These are phyloP conservation scores for Salix koriyanagi DNA, from an alignment of 345 rosid species.

Conservation along the genomic window DNA sequence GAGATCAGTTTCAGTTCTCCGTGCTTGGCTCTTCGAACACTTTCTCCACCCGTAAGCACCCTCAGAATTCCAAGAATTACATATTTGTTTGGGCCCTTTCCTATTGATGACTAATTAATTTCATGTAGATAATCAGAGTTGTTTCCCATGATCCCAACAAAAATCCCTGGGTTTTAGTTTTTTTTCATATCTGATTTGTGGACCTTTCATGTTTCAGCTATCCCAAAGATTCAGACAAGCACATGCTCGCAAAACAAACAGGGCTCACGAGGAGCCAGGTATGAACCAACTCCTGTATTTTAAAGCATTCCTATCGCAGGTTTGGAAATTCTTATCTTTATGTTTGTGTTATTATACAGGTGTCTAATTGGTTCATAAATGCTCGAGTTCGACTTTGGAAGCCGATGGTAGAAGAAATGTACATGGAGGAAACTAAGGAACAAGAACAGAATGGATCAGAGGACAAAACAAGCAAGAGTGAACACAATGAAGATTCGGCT, in stretches of 20 bases:
- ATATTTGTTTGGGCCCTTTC: too few relatives aligned
- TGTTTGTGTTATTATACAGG: conserved; percentile 37
- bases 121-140: too few relatives aligned
- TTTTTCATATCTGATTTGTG: background rate
- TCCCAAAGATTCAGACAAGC: conserved; percentile 95
- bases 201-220: conserved; percentile 44
- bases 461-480: conserved; percentile 57
- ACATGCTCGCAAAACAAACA: conserved; percentile 87
- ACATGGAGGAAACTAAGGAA: conserved; percentile 76
- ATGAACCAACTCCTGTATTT: background rate
- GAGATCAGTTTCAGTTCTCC: conserved; percentile 88
- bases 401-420: conserved; percentile 99
- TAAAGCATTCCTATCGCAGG: background rate
- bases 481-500: conserved; percentile 54
- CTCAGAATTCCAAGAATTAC: background rate
- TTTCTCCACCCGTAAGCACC: conserved; percentile 88
- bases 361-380: conserved; percentile 97
- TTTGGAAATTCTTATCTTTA: background rate
- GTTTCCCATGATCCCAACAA: too few relatives aligned
- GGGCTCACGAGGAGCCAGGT: conserved; percentile 97
- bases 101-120: too few relatives aligned
- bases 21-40: conserved; percentile 98
- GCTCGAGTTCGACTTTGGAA: conserved; percentile 99
- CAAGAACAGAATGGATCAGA: conserved; percentile 64
- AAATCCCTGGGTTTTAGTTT: too few relatives aligned